Evolutionary conservation across 371 early-diverging fungal genomes (phyloP), one percentile per base, ranked within the genome.

Genomic region (Circinella umbellata): DNA sequence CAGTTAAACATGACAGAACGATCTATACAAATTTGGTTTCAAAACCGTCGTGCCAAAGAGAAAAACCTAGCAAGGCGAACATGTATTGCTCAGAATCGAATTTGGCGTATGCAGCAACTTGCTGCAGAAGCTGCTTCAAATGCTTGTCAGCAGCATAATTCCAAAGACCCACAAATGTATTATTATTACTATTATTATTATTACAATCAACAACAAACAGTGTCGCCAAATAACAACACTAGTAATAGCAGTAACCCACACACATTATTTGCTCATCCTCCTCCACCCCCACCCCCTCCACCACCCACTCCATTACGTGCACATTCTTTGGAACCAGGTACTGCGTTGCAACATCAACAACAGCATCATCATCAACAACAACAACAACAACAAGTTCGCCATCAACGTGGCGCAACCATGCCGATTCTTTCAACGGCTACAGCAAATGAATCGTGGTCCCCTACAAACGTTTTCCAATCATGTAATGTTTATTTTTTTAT

Each of bases 1-100:
- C 89, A 95, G 76, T 87, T 98, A 15, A 88, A 91, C 67, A 97
- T 98, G 96, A 92, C 96, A 13, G 91, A 91, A 66, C 87, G 95
- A 69, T 79, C 82, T 5, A 95, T 99, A 67, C 97, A 98, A 80
- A 95, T 99, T 71, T 99, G 99, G 99, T 99, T 99, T 86, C 99
- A 99, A 76, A 99, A 99, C 88, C 89, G 95, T 70, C 89, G 99
- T 46, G 96, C 97, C 18, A 97, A 96, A 76, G 90, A 90, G 13
- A 97, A 96, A 81, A 91, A 84, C 53, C 84, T 84, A 57, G 85
- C 84, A 8, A 86, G 85, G 64, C 73, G 84, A 27, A 77, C 84
- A 9, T 78, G 82, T 47, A 77, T 84, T 37, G 74, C 83, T 14
- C 86, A 87, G 61, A 79, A 85, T 64, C 80, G 86, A 66, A 80